Conservation (phyloP, 805 yeast species). For the Saccharomycodes ludwigii region DNA sequence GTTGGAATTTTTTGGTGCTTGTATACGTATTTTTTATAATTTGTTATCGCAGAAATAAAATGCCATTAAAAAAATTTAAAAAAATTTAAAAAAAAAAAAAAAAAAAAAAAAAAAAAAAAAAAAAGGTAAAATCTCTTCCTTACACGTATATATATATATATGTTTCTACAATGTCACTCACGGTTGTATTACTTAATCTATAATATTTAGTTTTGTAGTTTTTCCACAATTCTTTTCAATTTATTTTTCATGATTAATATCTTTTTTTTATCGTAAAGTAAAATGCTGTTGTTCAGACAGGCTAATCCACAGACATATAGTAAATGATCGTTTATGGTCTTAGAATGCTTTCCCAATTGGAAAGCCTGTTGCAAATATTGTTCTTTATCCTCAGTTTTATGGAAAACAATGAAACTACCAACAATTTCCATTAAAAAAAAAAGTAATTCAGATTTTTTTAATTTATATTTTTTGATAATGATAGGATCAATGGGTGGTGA, state of each 20-base stretch:
- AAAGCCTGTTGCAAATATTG: conserved; percentile 18
- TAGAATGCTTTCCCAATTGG: conserved; percentile 15
- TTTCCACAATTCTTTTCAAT: conserved; percentile 12
- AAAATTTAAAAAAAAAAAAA: conserved; percentile 7
- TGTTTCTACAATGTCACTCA: neutral
- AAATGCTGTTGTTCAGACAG: conserved; percentile 22
- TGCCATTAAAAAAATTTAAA: neutral
- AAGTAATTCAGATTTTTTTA: conserved; percentile 18
- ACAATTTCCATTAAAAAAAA: conserved; percentile 18
- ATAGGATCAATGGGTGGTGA: too few relatives aligned
- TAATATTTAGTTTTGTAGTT: too few relatives aligned
- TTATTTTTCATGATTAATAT: conserved; percentile 17
- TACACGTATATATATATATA: conserved; percentile 6
- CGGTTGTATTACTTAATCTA: too few relatives aligned
- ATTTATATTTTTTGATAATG: conserved; percentile 4
- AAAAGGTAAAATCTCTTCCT: conserved; percentile 8
- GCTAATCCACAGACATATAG: conserved; percentile 20
- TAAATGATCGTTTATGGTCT: conserved; percentile 10
- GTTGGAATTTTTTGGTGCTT: neutral
- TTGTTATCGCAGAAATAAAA: too few relatives aligned
- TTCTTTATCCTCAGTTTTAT: conserved; percentile 16
- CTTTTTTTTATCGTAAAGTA: conserved; percentile 20
- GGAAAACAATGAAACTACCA: conserved; percentile 20
- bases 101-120: conserved; percentile 8
- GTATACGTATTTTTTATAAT: too few relatives aligned